phyloP scores from a whole-genome alignment of 768 basidiomycete genomes.

The Hysterangium stoloniferum region DNA sequence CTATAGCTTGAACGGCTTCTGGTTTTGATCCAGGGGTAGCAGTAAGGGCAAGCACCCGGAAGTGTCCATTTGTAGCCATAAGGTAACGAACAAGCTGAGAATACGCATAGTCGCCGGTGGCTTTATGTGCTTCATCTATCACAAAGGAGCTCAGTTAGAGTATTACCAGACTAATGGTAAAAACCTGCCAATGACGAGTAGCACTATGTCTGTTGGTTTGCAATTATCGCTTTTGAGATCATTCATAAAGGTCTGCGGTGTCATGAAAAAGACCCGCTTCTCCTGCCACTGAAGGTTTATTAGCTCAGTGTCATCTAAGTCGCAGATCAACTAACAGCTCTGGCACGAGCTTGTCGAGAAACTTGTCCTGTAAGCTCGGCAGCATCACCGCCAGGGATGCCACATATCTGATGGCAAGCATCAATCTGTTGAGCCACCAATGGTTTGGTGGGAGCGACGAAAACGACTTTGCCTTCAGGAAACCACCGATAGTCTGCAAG shows the following conservation, averaged over 20 bases:
- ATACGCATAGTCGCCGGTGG: conserved; percentile 90
- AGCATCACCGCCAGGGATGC: conserved; percentile 83
- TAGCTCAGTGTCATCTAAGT: conserved; percentile 6
- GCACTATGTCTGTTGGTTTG: conserved; percentile 72
- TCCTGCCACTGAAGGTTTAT: conserved; percentile 53
- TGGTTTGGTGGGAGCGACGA: conserved; percentile 94
- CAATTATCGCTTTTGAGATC: conserved; percentile 69
- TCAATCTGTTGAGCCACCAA: conserved; percentile 92
- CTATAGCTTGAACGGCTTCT: conserved; percentile 80
- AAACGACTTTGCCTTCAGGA: conserved; percentile 85
- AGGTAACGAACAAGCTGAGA: conserved; percentile 80
- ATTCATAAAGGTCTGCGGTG: conserved; percentile 89
- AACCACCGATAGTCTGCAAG: conserved; percentile 82
- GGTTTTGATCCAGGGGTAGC: conserved; percentile 88
- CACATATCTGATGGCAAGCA: conserved; percentile 88
- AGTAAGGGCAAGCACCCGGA: conserved; percentile 86
- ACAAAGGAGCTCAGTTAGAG: conserved; percentile 23
- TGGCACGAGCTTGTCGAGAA: conserved; percentile 40
- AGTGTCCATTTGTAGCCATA: conserved; percentile 92
- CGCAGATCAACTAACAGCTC: conserved; percentile 41
- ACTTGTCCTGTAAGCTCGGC: conserved; percentile 82
- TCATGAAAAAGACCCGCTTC: conserved; percentile 91
- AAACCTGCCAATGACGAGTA: conserved; percentile 75
- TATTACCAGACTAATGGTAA: neutral
- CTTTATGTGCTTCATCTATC: conserved; percentile 93